A percentile compares a stretch with the other conserved stretches of the same genome.
Evolutionary conservation across 805 yeast genomes (phyloP).

Genomic region (Nakazawaea anatomiae): DNA sequence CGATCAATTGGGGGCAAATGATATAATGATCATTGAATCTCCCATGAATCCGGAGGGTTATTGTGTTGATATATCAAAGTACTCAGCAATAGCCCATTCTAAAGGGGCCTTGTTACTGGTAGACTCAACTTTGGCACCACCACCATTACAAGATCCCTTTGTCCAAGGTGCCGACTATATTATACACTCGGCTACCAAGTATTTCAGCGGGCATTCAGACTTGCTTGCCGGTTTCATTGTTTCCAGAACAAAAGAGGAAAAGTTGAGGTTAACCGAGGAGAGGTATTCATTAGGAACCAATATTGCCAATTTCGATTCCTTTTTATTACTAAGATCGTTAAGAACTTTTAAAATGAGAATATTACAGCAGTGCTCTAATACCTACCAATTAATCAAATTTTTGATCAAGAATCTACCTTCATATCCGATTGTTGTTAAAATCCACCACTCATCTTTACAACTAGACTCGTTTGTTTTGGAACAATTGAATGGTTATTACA

Average conservation of each 20-base stretch:
- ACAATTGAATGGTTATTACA: conserved; percentile 36
- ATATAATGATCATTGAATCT: conserved; percentile 44
- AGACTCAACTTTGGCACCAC: conserved; percentile 53
- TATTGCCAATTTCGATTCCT: conserved; percentile 45
- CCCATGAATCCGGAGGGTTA: conserved; percentile 51
- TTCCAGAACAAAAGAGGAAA: conserved; percentile 28
- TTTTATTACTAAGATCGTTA: conserved; percentile 40
- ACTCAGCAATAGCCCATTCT: conserved; percentile 37
- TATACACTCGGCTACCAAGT: conserved; percentile 51
- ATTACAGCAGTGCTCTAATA: conserved; percentile 37
- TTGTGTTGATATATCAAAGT: conserved; percentile 34
- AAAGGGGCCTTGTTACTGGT: conserved; percentile 38
- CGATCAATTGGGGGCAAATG: conserved; percentile 30
- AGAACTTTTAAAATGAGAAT: conserved; percentile 48
- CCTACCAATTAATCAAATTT: conserved; percentile 34
- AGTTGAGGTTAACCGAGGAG: conserved; percentile 29
- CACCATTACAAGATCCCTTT: conserved; percentile 49
- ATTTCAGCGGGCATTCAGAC: conserved; percentile 51
- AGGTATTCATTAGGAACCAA: conserved; percentile 43
- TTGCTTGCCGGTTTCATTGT: conserved; percentile 47
- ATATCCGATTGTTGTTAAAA: conserved; percentile 27
- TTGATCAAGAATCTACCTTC: conserved; percentile 27
- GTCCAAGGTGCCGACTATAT: conserved; percentile 45
- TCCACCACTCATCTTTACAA: conserved; percentile 46
- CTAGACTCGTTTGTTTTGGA: conserved; percentile 28